Evolutionary conservation across 805 yeast genomes (phyloP), one percentile per base, ranked within the genome.

Genomic region (Teunomyces funiuensis): DNA sequence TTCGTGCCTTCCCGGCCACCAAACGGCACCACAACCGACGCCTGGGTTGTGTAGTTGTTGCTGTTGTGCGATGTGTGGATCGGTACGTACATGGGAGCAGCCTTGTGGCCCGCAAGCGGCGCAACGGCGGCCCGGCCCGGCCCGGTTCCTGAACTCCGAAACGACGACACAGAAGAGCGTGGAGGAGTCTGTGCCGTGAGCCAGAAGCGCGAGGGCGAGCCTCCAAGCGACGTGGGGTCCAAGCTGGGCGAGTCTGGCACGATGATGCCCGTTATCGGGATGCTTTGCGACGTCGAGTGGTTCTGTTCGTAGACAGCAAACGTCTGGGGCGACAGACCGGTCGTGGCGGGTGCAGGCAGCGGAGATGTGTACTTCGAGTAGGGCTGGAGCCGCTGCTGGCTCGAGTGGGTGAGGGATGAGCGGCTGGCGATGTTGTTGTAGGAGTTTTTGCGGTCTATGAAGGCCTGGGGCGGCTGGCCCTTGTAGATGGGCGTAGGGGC

Each of bases 191-290:
- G 74, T 15, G 75, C 68, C n/a, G 71, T 65, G 33, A 79, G 58
- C 70, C 77, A 73, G 46, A 78, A 76, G 37, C 76, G 57, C 4
- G 82, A 76, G 1, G 83, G 83, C 0, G 81, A 76, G 5, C 78
- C 80, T 2, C 76, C 74, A 11, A 77, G 37, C 4, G 80, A 75
- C 0, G 73, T 68, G 2, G 83, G 82, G 33, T 63, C 72, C 39
- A 79, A 59, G 40, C 66, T 65, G 0, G 83, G 83, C 1, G 81
- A 76, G 39, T 74, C 80, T 0, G 83, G 82, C 8, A 60, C 53
- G 3, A 43, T 40, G 16, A 39, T 36, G 29, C 37, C 23, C 45
- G 40, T 47, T 44, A 44, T 54, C 5, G 73, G 71, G 15, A 66
- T 65, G 42, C 56, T 54, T 37, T 64, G 65, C 16, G 58, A 22